Evolutionary conservation across 139 green algal genomes (phyloP).

Genomic region (Deuterostichococcus epilithicus): DNA sequence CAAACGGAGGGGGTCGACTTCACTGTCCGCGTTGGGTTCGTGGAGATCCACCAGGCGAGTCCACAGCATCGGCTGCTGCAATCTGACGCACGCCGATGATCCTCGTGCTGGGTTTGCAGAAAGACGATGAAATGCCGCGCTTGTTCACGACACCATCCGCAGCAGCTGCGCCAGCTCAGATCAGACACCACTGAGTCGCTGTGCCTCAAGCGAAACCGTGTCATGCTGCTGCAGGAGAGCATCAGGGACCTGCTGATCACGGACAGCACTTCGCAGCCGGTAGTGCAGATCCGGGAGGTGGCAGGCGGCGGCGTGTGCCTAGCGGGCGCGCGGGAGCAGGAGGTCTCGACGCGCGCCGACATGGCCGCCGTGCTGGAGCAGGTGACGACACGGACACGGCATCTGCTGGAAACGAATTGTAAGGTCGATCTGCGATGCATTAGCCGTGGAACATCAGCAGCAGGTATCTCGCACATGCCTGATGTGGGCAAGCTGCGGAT

Average conservation of each 20-base stretch:
- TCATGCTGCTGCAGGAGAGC: conserved; percentile 63
- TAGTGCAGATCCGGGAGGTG: conserved; percentile 75
- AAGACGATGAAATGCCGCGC: too few species aligned
- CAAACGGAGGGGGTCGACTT: conserved; percentile 44
- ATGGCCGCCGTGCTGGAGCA: conserved; percentile 77
- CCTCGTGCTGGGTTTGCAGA: too few species aligned
- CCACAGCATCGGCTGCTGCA: background rate
- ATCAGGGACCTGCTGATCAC: conserved; percentile 75
- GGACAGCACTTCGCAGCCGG: conserved; percentile 13
- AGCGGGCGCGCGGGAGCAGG: conserved; percentile 70
- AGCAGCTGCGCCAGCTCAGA: background rate
- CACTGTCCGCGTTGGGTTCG: conserved; percentile 80
- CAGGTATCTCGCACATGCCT: background rate
- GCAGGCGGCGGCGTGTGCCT: conserved; percentile 67
- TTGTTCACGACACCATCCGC: too few species aligned
- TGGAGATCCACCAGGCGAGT: conserved; percentile 88
- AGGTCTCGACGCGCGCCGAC: conserved; percentile 69
- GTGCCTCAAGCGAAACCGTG: background rate
- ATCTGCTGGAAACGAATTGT: too few species aligned
- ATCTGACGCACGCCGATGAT: too few species aligned
- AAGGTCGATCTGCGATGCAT: too few species aligned
- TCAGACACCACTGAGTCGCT: background rate
- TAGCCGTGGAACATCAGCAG: too few species aligned
- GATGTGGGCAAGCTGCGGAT: too few species aligned
- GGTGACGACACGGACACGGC: too few species aligned